A percentile compares a stretch with the other conserved stretches of the same genome.
Evolutionary conservation across 441 rosid species (phyloP).

Genomic region (Erodium trifolium): DNA sequence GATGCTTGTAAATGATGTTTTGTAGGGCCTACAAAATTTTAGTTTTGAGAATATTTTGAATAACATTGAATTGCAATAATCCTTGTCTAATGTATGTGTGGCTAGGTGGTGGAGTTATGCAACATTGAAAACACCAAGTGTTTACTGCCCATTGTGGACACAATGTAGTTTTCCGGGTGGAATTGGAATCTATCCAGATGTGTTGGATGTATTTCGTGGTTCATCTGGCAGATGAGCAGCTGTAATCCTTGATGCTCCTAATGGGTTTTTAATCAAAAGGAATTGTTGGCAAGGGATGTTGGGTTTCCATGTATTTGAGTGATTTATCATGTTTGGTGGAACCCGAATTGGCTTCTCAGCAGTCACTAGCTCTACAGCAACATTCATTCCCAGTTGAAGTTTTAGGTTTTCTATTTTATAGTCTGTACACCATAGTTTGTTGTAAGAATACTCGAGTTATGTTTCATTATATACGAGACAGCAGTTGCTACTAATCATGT

Average conservation of each 20-base stretch:
- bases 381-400: not conserved
- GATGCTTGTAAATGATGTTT: not conserved
- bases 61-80: not conserved
- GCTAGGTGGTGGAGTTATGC: not conserved
- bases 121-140: not conserved
- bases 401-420: not conserved
- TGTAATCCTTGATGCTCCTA: too few species aligned
- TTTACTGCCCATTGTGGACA: not conserved
- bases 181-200: not conserved
- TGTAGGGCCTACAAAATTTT: not conserved
- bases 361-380: not conserved
- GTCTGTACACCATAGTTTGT: conserved; percentile 3
- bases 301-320: not conserved
- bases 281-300: not conserved
- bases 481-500: not conserved
- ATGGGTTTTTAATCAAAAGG: not conserved
- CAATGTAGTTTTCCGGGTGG: not conserved
- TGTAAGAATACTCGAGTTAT: not conserved
- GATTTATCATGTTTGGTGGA: not conserved
- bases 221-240: not conserved
- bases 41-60: not conserved
- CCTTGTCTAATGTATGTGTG: not conserved
- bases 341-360: conserved; percentile 2
- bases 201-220: not conserved
- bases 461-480: too few species aligned